These are phyloP conservation scores for Gossypioides kirkii DNA, from an alignment of 345 rosid genomes.

Conservation along the genomic window DNA sequence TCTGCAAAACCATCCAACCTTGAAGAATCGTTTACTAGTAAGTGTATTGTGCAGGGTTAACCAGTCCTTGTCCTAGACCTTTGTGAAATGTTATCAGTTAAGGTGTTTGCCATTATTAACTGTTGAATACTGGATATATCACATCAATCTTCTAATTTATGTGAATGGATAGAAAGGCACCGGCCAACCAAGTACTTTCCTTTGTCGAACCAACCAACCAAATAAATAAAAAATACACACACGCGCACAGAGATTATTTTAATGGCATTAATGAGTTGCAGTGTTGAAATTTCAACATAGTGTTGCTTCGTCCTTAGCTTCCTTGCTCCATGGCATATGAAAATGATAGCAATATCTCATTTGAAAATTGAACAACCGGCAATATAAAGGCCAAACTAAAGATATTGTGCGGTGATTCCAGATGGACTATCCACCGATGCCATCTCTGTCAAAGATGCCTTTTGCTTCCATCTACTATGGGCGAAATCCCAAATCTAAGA, in stretches of 20 bases:
- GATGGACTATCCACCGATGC: background rate
- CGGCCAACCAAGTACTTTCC: no score
- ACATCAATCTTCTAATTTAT: no score
- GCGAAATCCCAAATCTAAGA: no score
- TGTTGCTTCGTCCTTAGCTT: background rate
- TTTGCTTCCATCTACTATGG: background rate
- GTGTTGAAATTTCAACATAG: background rate
- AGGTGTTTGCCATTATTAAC: no score
- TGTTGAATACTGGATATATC: no score
- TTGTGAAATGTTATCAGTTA: no score
- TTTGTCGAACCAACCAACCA: no score
- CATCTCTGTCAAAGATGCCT: background rate
- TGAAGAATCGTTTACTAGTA: constrained; percentile 18
- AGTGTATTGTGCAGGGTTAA: constrained; percentile 23
- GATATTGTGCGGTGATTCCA: background rate
- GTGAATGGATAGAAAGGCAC: no score
- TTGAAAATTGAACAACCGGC: background rate
- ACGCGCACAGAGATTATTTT: no score
- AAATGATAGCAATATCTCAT: background rate
- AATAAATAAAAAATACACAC: no score
- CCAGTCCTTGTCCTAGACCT: background rate
- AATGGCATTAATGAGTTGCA: no score
- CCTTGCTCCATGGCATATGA: background rate
- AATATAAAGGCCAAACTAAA: no score
- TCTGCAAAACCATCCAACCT: constrained; percentile 17